These are phyloP conservation scores for Pseudogymnoascus sp. DNA, from an alignment of 2,329 filamentous ascomycete genomes.

Conservation along the genomic window DNA sequence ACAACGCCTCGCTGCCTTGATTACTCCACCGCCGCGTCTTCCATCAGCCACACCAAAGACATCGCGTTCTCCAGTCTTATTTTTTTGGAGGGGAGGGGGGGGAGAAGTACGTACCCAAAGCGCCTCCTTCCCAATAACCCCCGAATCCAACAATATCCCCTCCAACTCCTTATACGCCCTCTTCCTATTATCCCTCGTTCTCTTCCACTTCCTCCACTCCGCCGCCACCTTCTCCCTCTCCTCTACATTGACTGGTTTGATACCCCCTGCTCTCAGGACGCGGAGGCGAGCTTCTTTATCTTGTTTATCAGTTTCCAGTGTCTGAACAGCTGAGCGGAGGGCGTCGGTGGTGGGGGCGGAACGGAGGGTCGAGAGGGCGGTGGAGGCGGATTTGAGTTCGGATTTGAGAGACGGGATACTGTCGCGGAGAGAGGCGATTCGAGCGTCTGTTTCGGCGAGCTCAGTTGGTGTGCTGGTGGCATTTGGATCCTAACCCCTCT, in stretches of 20 bases:
- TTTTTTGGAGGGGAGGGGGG: not conserved
- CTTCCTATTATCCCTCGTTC: conserved; percentile 27
- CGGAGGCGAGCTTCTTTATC: conserved; percentile 37
- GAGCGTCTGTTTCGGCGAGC: conserved; percentile 43
- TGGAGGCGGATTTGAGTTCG: conserved; percentile 41
- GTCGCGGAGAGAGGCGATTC: conserved; percentile 41
- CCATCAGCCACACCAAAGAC: not conserved
- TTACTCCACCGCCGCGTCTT: not conserved
- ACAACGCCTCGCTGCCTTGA: not conserved
- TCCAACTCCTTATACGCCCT: conserved; percentile 26
- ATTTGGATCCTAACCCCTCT: conserved; percentile 38
- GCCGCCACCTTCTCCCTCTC: conserved; percentile 42
- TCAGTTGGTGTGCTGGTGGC: conserved; percentile 43
- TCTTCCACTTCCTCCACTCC: conserved; percentile 42
- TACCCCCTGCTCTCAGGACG: conserved; percentile 33
- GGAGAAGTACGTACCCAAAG: conserved; percentile 38
- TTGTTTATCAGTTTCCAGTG: conserved; percentile 40
- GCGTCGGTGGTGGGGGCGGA: conserved; percentile 45
- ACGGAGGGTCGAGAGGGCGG: conserved; percentile 34
- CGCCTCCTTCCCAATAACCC: conserved; percentile 38
- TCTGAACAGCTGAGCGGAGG: conserved; percentile 38
- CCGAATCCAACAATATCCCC: conserved; percentile 40
- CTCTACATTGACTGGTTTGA: conserved; percentile 41
- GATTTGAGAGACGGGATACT: conserved; percentile 43
- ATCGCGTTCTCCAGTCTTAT: not conserved